These are phyloP conservation scores for Rhynchosporium secalis DNA, from an alignment of 2,329 filamentous ascomycete genomes.

Conservation along the genomic window DNA sequence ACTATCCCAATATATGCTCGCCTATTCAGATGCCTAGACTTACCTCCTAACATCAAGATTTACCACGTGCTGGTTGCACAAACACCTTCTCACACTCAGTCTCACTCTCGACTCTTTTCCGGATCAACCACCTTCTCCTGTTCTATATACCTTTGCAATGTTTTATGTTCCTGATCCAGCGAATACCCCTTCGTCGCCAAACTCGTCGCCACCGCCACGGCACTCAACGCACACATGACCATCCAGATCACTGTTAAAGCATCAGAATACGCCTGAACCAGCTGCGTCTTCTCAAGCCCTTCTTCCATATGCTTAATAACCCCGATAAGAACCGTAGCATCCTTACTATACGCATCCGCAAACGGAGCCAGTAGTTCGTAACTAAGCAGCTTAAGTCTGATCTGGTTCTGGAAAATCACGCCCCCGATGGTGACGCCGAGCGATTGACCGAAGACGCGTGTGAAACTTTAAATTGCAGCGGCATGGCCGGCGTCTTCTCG, in stretches of 20 bases:
- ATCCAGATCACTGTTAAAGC: constrained; percentile 56
- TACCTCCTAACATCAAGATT: too few relatives aligned
- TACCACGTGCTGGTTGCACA: not conserved
- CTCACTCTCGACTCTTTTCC: constrained; percentile 29
- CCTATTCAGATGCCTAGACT: too few relatives aligned
- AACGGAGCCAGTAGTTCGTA: constrained; percentile 31
- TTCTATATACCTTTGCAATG: constrained; percentile 47
- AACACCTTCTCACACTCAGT: not conserved
- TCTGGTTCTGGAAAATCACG: constrained; percentile 67
- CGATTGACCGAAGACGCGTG: constrained; percentile 63
- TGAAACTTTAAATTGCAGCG: constrained; percentile 66
- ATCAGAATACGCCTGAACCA: constrained; percentile 55
- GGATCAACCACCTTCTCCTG: constrained; percentile 36
- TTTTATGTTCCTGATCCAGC: constrained; percentile 49
- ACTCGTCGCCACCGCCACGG: constrained; percentile 49
- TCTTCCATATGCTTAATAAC: constrained; percentile 35
- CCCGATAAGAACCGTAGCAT: constrained; percentile 36
- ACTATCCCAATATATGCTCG: too few relatives aligned
- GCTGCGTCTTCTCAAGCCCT: constrained; percentile 43
- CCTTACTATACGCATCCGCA: constrained; percentile 35
- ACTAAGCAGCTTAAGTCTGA: constrained; percentile 33
- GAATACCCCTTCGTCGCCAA: constrained; percentile 51
- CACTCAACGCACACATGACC: constrained; percentile 54
- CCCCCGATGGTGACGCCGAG: constrained; percentile 67
- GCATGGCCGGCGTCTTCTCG: constrained; percentile 60